Evolutionary conservation across 306 rosid genomes (phyloP).

Genomic region (Inga leiocalycina): DNA sequence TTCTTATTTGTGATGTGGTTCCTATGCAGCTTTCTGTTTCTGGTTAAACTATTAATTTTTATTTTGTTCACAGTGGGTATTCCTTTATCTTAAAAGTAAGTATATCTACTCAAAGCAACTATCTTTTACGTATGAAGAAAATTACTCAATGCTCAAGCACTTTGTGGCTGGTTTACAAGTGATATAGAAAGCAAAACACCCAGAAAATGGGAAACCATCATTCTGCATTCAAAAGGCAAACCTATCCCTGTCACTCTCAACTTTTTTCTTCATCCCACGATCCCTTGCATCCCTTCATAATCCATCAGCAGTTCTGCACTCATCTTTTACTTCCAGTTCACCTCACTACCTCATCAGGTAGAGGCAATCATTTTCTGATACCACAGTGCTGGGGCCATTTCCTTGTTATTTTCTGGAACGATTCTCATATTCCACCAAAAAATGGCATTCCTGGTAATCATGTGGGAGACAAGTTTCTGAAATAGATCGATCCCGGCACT

Average conservation of each 20-base stretch:
- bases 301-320: neutral
- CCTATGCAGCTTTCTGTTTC: constrained; percentile 9
- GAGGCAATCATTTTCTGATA: neutral
- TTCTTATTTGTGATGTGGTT: constrained; percentile 17
- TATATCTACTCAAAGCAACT: neutral
- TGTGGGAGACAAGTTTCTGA: no score
- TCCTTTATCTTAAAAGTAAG: neutral
- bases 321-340: neutral
- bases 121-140: neutral
- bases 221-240: neutral
- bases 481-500: no score
- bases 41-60: neutral
- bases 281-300: neutral
- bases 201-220: neutral
- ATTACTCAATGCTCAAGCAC: neutral
- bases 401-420: neutral
- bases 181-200: neutral
- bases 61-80: neutral
- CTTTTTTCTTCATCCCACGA: neutral
- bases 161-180: neutral
- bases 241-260: neutral
- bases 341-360: neutral
- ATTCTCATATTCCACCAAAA: no score
- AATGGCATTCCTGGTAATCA: no score
- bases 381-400: neutral